Evolutionary conservation across 1,284 basidiomycete species (phyloP).

Genomic region (Naganishia sp.): DNA sequence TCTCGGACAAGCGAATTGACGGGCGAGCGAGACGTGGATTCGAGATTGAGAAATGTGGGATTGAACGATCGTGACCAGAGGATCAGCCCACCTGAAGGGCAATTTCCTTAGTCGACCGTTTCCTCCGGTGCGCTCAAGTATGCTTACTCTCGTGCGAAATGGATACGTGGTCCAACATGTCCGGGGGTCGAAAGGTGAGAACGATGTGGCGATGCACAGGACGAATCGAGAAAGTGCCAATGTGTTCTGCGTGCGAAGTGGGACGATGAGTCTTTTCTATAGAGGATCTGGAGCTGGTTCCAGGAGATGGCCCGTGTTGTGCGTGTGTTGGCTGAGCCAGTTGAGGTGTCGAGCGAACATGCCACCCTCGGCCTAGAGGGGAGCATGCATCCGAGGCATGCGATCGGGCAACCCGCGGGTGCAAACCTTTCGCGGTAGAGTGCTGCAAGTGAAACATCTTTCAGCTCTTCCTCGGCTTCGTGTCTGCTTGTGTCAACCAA

Average conservation of each 20-base stretch:
- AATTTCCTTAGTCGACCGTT: neutral
- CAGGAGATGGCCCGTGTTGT: neutral
- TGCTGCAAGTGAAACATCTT: neutral
- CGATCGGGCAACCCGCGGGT: neutral
- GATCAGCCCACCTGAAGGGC: slow-evolving; percentile 74
- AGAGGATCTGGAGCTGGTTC: neutral
- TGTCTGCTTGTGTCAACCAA: neutral
- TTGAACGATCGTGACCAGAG: slow-evolving; percentile 92
- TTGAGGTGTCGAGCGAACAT: no score
- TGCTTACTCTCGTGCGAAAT: slow-evolving; percentile 80
- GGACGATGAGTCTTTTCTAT: no score
- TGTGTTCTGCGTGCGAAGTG: neutral
- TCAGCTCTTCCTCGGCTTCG: neutral
- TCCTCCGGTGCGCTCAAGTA: neutral
- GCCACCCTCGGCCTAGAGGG: no score
- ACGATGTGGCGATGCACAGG: neutral
- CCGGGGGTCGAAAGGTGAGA: neutral
- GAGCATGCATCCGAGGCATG: no score
- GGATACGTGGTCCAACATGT: slow-evolving; percentile 84
- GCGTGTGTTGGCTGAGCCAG: no score
- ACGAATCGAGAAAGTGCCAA: neutral
- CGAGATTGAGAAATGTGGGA: slow-evolving; percentile 71
- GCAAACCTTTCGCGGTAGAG: neutral
- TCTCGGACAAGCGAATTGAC: slow-evolving; percentile 87
- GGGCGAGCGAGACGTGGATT: slow-evolving; percentile 72